Conservation (phyloP, 495 filamentous ascomycete species). For the Bathelium albidoporum region DNA sequence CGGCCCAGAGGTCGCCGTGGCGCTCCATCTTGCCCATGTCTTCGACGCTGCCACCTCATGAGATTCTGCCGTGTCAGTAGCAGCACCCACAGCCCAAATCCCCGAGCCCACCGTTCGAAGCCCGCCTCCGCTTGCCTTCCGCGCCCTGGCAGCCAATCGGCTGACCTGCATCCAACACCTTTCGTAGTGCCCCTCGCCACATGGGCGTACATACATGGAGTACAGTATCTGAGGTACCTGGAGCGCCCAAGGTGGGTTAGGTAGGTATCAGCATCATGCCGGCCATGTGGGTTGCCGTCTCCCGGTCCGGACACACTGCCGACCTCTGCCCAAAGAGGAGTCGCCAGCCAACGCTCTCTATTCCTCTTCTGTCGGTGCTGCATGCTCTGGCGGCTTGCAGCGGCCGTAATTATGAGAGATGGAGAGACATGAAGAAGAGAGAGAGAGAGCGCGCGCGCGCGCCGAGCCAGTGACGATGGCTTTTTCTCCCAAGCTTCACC, state of each 20-base stretch:
- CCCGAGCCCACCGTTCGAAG: background rate
- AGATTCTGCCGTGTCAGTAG: background rate
- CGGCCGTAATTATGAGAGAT: no score
- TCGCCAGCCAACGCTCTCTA: background rate
- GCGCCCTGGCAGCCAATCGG: background rate
- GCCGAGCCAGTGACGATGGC: no score
- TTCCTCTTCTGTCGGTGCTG: background rate
- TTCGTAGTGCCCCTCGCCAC: background rate
- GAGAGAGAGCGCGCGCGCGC: background rate
- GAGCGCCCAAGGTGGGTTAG: no score
- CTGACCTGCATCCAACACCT: background rate
- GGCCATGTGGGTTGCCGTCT: slow-evolving; percentile 1
- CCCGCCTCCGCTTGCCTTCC: background rate
- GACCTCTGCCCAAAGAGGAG: no score
- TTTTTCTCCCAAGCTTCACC: background rate
- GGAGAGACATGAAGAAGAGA: no score
- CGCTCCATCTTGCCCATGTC: no score
- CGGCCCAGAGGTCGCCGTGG: no score
- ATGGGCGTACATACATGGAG: slow-evolving; percentile 4
- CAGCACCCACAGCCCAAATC: background rate
- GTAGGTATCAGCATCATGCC: slow-evolving; percentile 5
- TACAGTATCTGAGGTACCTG: no score
- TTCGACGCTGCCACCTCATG: background rate
- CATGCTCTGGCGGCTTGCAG: background rate
- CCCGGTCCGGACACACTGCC: no score